phyloP scores from a whole-genome alignment of 768 basidiomycete species.

The Suillus sp. region DNA sequence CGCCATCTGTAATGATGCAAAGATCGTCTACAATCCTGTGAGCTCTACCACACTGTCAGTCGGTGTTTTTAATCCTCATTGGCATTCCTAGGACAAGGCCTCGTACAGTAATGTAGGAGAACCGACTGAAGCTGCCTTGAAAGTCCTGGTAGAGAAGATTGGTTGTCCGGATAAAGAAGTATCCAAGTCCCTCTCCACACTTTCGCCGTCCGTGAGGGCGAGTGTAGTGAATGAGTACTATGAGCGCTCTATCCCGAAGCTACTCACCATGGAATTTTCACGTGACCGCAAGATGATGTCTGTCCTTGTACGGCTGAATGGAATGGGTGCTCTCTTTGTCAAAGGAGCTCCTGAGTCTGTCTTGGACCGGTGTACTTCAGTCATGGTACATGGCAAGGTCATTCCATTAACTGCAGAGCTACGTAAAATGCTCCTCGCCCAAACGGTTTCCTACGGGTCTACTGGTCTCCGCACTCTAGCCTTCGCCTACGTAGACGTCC shows the following conservation, averaged over 20 bases:
- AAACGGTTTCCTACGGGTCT: conserved; percentile 72
- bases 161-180: conserved; percentile 68
- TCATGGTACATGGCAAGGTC: conserved; percentile 62
- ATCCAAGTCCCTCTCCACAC: conserved; percentile 53
- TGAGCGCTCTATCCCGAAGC: conserved; percentile 71
- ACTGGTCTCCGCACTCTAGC: conserved; percentile 90
- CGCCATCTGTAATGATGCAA: conserved; percentile 94
- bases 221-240: conserved; percentile 86
- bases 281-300: conserved; percentile 99
- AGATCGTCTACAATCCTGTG: conserved; percentile 81
- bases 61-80: conserved; percentile 9
- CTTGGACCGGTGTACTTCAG: conserved; percentile 82
- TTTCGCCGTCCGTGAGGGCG: conserved; percentile 65
- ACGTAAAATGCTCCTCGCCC: conserved; percentile 59
- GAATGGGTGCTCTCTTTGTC: conserved; percentile 78
- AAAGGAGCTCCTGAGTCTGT: conserved; percentile 98
- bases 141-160: conserved; percentile 93
- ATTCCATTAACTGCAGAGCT: conserved; percentile 68
- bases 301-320: conserved; percentile 76
- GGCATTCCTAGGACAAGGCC: conserved; percentile 64
- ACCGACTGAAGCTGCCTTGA: conserved; percentile 96
- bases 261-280: conserved; percentile 96
- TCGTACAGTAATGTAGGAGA: conserved; percentile 86
- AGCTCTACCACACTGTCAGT: conserved; percentile 24
- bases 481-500: conserved; percentile 80